phyloP scores from a whole-genome alignment of 2,329 filamentous ascomycete genomes.

The Pseudodiploospora longispora region DNA sequence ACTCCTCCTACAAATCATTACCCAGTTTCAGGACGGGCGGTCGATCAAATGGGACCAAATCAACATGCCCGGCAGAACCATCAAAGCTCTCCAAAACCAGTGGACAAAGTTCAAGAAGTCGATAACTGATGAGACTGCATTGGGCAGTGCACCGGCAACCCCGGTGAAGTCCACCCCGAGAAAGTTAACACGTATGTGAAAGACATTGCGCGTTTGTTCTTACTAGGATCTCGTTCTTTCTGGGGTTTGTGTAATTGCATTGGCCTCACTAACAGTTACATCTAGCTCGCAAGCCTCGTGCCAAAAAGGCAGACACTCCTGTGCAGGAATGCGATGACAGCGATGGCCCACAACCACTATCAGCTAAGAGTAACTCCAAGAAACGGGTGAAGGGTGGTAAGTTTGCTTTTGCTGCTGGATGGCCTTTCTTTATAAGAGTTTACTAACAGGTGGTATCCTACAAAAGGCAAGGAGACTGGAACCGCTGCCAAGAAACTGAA shows the following conservation, averaged over 20 bases:
- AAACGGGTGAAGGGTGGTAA: too few species aligned
- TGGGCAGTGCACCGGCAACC: too few species aligned
- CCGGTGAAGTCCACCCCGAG: too few species aligned
- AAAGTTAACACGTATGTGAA: too few species aligned
- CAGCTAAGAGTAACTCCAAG: too few species aligned
- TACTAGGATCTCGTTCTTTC: too few species aligned
- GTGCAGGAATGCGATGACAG: not conserved
- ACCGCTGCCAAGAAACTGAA: not conserved
- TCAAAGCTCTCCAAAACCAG: constrained; percentile 28
- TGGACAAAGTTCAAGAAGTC: constrained; percentile 30
- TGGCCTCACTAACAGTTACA: not conserved
- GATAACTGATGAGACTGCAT: constrained; percentile 11
- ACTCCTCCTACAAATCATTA: constrained; percentile 28
- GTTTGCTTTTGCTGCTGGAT: too few species aligned
- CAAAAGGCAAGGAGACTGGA: too few species aligned
- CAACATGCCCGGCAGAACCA: constrained; percentile 28
- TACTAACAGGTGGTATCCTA: too few species aligned
- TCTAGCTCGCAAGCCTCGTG: constrained; percentile 15
- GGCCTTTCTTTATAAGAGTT: too few species aligned
- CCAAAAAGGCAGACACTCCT: constrained; percentile 11
- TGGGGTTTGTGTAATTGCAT: not conserved
- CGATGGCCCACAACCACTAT: not conserved
- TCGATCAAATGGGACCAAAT: constrained; percentile 28
- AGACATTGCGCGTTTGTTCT: too few species aligned
- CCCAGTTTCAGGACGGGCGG: constrained; percentile 24